Evolutionary conservation across 2,329 filamentous ascomycete species (phyloP).

Genomic region (Colletotrichum lentis): DNA sequence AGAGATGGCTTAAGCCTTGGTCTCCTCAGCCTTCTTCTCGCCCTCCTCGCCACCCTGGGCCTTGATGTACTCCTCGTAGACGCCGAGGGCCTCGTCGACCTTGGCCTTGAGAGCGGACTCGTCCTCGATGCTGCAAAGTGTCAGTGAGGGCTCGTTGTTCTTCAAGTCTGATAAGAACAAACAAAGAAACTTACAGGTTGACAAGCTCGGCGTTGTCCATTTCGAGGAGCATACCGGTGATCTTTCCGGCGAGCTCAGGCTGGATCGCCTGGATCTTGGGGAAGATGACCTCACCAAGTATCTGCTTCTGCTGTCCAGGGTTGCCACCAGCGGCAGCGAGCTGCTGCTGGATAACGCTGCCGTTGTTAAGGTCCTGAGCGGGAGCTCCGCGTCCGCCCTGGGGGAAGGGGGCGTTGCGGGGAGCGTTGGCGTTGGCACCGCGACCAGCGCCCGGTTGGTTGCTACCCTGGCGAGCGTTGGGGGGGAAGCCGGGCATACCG

Average conservation of each 20-base stretch:
- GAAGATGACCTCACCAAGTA: constrained; percentile 96
- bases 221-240: constrained; percentile 99
- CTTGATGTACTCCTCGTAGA: constrained; percentile 99
- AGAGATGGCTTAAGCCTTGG: constrained; percentile 49
- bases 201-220: constrained; percentile 98
- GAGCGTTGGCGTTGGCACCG: constrained; percentile 52
- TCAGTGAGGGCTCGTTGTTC: constrained; percentile 28
- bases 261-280: constrained; percentile 97
- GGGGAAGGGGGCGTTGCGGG: constrained; percentile 54
- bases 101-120: constrained; percentile 89
- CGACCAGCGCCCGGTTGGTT: constrained; percentile 56
- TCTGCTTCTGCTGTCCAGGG: constrained; percentile 93
- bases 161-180: neutral
- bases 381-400: constrained; percentile 59
- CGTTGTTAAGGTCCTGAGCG: constrained; percentile 44
- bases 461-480: constrained; percentile 62
- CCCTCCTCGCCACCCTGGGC: constrained; percentile 67
- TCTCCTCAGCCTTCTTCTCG: constrained; percentile 59
- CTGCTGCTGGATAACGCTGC: constrained; percentile 63
- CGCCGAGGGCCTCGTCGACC: constrained; percentile 95
- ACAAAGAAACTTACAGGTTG: constrained; percentile 78
- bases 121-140: constrained; percentile 78
- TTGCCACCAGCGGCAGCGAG: constrained; percentile 60
- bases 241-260: constrained; percentile 96
- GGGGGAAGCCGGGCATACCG: constrained; percentile 65